Evolutionary conservation across 805 yeast genomes (phyloP).

Genomic region (Sugiyamaella qingdaonensis): DNA sequence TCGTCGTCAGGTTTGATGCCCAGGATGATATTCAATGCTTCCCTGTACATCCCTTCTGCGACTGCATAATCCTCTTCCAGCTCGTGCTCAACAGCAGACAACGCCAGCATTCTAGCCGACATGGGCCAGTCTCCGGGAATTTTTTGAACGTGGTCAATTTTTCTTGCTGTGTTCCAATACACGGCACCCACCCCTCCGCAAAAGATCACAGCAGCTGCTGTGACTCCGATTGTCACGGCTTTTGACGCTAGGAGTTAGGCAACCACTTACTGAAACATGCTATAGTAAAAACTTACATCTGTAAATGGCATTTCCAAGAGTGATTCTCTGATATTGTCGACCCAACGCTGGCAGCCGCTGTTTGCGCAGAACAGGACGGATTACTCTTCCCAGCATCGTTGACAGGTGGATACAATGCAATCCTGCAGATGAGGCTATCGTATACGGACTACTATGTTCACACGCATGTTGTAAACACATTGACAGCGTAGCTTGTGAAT

Average conservation of each 20-base stretch:
- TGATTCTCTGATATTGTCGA: neutral
- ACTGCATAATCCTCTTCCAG: slow-evolving; percentile 11
- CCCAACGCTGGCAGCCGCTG: neutral
- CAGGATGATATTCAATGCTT: slow-evolving; percentile 24
- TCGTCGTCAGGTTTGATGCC: slow-evolving; percentile 10
- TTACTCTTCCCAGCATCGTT: neutral
- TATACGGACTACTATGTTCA: too few relatives aligned
- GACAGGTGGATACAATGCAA: too few relatives aligned
- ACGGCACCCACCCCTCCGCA: slow-evolving; percentile 10
- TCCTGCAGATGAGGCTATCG: too few relatives aligned
- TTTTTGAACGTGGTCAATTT: slow-evolving; percentile 17
- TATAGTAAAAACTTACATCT: slow-evolving; percentile 1
- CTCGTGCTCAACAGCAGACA: slow-evolving; percentile 20
- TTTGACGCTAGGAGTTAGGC: slow-evolving; percentile 1
- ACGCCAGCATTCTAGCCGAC: slow-evolving; percentile 12
- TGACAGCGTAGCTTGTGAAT: too few relatives aligned
- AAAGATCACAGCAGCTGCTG: neutral
- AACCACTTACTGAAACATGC: neutral
- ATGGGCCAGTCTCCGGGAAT: slow-evolving; percentile 23
- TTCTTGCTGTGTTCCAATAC: slow-evolving; percentile 9
- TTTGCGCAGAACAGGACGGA: neutral
- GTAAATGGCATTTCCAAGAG: slow-evolving; percentile 2
- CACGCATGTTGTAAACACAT: too few relatives aligned
- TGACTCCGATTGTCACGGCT: slow-evolving; percentile 3
- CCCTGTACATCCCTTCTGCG: slow-evolving; percentile 20